phyloP scores from a whole-genome alignment of 768 basidiomycete species.

The Boletus rubropictus region DNA sequence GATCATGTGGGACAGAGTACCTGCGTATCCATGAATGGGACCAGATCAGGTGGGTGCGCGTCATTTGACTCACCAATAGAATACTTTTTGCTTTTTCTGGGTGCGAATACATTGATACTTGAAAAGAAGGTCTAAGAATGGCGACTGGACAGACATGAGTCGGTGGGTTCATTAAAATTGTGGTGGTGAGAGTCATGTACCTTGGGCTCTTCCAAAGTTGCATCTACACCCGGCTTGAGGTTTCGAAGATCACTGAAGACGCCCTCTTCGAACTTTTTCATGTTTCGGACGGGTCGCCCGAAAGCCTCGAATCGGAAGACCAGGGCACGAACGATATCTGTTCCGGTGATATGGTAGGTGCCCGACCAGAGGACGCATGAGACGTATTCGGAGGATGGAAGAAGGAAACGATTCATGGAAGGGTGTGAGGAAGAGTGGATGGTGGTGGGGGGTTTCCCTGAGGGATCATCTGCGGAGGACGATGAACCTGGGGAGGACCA shows the following conservation, averaged over 20 bases:
- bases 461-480: slow-evolving; percentile 14
- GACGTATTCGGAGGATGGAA: slow-evolving; percentile 84
- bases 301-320: slow-evolving; percentile 95
- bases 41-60: background rate
- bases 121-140: slow-evolving; percentile 90
- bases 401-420: slow-evolving; percentile 77
- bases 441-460: slow-evolving; percentile 21
- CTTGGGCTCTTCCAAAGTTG: slow-evolving; percentile 95
- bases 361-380: slow-evolving; percentile 91
- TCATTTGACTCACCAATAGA: slow-evolving; percentile 70
- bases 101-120: slow-evolving; percentile 96
- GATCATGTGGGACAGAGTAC: slow-evolving; percentile 97
- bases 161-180: background rate
- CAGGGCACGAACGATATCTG: slow-evolving; percentile 91
- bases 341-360: slow-evolving; percentile 91
- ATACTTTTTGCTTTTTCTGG: slow-evolving; percentile 99
- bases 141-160: slow-evolving; percentile 49
- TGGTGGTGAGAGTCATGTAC: slow-evolving; percentile 35
- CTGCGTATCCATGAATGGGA: slow-evolving; percentile 33
- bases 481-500: slow-evolving; percentile 47
- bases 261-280: slow-evolving; percentile 98
- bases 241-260: slow-evolving; percentile 92
- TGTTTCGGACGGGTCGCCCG: slow-evolving; percentile 81
- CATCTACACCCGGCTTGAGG: slow-evolving; percentile 88
- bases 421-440: slow-evolving; percentile 58